Conservation (phyloP, 2,329 filamentous ascomycete species). For the Neofusicoccum cordaticola region DNA sequence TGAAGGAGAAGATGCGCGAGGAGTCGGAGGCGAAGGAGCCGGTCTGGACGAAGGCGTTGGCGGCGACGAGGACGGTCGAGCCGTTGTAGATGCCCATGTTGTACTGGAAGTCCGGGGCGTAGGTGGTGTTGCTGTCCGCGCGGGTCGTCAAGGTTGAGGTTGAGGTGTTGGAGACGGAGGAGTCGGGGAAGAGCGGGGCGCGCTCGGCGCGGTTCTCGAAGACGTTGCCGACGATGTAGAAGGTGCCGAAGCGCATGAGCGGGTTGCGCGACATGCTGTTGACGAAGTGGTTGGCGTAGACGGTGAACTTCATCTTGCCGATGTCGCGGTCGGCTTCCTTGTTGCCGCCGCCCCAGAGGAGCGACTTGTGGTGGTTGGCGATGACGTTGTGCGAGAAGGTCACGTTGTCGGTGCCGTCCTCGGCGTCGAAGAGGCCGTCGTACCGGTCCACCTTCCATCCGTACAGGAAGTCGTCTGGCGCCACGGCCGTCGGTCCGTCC, state of each 20-base stretch:
- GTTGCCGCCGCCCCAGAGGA: slow-evolving; percentile 11
- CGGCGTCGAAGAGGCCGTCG: slow-evolving; percentile 12
- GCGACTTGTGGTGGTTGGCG: slow-evolving; percentile 14
- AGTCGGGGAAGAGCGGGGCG: not conserved
- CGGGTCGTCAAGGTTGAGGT: too few relatives aligned
- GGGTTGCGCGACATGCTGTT: slow-evolving; percentile 7
- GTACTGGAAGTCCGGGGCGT: slow-evolving; percentile 7
- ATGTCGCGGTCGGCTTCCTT: slow-evolving; percentile 7
- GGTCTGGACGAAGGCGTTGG: not conserved
- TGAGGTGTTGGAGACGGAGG: not conserved
- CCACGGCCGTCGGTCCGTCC: slow-evolving; percentile 1
- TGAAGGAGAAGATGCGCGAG: slow-evolving; percentile 11
- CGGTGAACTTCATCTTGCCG: slow-evolving; percentile 11
- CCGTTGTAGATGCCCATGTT: slow-evolving; percentile 11
- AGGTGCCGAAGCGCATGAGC: slow-evolving; percentile 16
- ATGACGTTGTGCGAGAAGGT: slow-evolving; percentile 14
- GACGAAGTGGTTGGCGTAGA: slow-evolving; percentile 11
- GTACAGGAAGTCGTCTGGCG: not conserved
- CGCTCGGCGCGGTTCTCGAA: slow-evolving; percentile 6
- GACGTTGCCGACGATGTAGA: slow-evolving; percentile 11
- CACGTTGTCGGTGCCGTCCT: slow-evolving; percentile 12
- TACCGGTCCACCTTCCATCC: slow-evolving; percentile 13
- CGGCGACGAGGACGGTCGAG: not conserved
- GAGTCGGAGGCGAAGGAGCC: not conserved
- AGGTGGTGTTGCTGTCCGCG: not conserved